phyloP scores from a whole-genome alignment of 805 yeast species.

The Pichia cephalocereana region DNA sequence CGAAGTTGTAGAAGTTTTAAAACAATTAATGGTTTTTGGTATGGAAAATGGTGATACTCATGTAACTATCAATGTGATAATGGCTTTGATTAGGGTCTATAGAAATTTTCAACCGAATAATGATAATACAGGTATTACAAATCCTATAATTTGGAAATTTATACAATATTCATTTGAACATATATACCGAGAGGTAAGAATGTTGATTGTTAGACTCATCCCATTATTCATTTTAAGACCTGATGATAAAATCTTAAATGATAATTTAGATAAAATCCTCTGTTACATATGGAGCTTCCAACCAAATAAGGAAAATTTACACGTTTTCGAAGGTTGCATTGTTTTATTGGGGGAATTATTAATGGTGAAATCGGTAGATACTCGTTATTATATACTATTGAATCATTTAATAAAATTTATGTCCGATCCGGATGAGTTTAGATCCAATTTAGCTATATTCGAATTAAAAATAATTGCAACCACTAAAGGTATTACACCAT shows the following conservation, averaged over 20 bases:
- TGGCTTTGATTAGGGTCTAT: conserved; percentile 40
- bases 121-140: conserved; percentile 10
- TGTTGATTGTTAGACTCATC: conserved; percentile 38
- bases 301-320: conserved; percentile 21
- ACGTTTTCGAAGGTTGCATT: conserved; percentile 50
- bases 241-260: conserved; percentile 31
- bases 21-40: conserved; percentile 4
- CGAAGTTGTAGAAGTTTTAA: conserved; percentile 18
- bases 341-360: conserved; percentile 60
- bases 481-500: conserved; percentile 53
- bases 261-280: conserved; percentile 37
- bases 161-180: conserved; percentile 31
- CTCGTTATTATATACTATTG: conserved; percentile 55
- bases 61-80: conserved; percentile 35
- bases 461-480: conserved; percentile 51
- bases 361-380: conserved; percentile 48
- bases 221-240: conserved; percentile 42
- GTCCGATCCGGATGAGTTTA: conserved; percentile 56
- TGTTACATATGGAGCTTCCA: conserved; percentile 33
- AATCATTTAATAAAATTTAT: conserved; percentile 57
- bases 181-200: conserved; percentile 46
- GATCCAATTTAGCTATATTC: conserved; percentile 60
- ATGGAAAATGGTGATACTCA: conserved; percentile 15
- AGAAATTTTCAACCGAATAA: conserved; percentile 37
- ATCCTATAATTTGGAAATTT: conserved; percentile 29